Conservation (phyloP, 768 basidiomycete species). For the Pulveroboletus frians region DNA sequence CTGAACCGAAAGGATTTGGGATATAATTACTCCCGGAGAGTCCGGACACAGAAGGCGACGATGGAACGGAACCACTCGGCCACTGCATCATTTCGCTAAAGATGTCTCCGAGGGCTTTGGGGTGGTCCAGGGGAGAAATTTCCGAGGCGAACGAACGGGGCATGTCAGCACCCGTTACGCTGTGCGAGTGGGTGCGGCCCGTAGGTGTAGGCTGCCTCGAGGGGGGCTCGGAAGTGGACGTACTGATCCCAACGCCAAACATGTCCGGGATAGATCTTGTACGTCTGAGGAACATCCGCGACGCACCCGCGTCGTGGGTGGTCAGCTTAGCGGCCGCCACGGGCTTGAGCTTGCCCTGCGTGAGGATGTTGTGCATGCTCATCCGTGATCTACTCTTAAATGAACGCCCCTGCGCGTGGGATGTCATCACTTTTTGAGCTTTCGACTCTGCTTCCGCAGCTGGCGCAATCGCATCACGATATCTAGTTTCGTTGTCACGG, state of each 20-base stretch:
- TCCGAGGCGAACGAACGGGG: conserved; percentile 35
- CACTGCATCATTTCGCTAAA: conserved; percentile 68
- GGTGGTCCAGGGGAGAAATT: conserved; percentile 22
- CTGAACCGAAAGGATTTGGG: conserved; percentile 57
- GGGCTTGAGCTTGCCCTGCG: conserved; percentile 47
- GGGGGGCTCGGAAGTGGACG: conserved; percentile 29
- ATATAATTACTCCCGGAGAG: conserved; percentile 30
- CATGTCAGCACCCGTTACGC: conserved; percentile 68
- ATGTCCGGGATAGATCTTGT: conserved; percentile 70
- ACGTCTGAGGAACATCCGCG: conserved; percentile 59
- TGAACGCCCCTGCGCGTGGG: conserved; percentile 32
- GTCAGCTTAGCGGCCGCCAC: conserved; percentile 17
- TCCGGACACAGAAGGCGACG: conserved; percentile 31
- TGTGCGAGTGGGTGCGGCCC: conserved; percentile 71
- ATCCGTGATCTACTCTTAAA: conserved; percentile 57
- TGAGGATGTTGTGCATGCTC: conserved; percentile 58
- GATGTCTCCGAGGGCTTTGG: conserved; percentile 40
- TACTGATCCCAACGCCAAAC: conserved; percentile 24
- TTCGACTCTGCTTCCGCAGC: conserved; percentile 47
- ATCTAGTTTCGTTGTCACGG: conserved; percentile 32
- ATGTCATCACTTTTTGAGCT: conserved; percentile 29
- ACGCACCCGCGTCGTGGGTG: conserved; percentile 29
- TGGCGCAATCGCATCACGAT: conserved; percentile 58
- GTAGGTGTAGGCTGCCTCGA: conserved; percentile 29
- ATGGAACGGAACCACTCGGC: conserved; percentile 32